phyloP scores from a whole-genome alignment of 768 basidiomycete species.

The Xerocomellus amylosporus region DNA sequence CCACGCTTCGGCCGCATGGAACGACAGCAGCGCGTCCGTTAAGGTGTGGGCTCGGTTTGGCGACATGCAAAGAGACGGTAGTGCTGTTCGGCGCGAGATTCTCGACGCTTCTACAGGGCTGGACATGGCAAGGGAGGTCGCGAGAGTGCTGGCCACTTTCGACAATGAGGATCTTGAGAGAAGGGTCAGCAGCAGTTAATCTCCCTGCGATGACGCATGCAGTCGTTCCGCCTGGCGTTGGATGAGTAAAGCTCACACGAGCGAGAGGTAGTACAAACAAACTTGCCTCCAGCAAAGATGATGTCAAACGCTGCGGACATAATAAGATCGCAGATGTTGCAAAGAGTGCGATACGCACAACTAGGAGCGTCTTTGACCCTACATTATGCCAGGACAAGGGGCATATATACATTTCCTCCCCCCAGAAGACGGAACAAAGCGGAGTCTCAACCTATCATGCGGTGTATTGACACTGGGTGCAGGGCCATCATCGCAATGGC shows the following conservation, averaged over 20 bases:
- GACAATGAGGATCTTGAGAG: conserved; percentile 55
- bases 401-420: neutral
- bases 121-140: conserved; percentile 45
- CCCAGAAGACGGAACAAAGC: no score
- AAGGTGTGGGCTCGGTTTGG: conserved; percentile 40
- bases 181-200: conserved; percentile 50
- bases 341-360: no score
- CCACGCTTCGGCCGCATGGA: conserved; percentile 48
- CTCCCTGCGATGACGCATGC: conserved; percentile 54
- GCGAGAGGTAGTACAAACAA: neutral
- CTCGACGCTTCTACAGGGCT: conserved; percentile 50
- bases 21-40: conserved; percentile 45
- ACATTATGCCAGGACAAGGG: neutral
- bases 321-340: neutral
- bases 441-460: no score
- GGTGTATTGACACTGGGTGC: no score
- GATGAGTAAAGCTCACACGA: neutral
- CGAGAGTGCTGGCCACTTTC: conserved; percentile 56
- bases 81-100: conserved; percentile 40
- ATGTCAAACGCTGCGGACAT: conserved; percentile 41
- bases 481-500: no score
- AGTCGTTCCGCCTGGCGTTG: conserved; percentile 42
- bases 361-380: neutral
- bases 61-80: conserved; percentile 43
- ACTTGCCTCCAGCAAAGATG: conserved; percentile 55